phyloP scores from a whole-genome alignment of 2,329 filamentous ascomycete genomes.

The Botrytis porri region DNA sequence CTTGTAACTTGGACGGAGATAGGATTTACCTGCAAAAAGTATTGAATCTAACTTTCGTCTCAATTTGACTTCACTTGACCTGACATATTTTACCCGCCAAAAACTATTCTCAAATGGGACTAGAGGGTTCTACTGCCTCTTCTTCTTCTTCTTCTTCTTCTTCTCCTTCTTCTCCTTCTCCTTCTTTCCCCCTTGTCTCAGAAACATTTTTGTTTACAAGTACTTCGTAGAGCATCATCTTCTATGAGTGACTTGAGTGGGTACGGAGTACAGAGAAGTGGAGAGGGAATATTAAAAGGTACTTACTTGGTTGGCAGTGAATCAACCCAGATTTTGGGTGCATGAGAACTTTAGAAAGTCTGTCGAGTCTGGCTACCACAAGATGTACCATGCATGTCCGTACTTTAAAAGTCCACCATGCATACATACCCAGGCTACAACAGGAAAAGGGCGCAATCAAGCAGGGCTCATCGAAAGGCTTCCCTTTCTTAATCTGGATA shows the following conservation, averaged over 20 bases:
- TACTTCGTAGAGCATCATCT: no score
- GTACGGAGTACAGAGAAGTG: not conserved
- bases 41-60: not conserved
- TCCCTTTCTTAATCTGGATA: not conserved
- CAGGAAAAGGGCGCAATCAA: not conserved
- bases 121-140: not conserved
- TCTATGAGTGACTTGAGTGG: not conserved
- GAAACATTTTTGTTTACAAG: not conserved
- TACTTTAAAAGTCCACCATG: not conserved
- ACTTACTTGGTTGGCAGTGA: not conserved
- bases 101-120: not conserved
- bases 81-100: not conserved
- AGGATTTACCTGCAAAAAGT: not conserved
- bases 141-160: not conserved
- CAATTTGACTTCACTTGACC: not conserved
- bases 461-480: not conserved
- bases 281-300: not conserved
- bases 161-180: no score
- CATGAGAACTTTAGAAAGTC: not conserved
- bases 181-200: not conserved
- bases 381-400: not conserved
- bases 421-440: constrained; percentile 1
- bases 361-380: not conserved
- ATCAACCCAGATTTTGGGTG: not conserved
- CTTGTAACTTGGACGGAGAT: not conserved